Base-by-base conservation (phyloP, 2,329 filamentous ascomycete species). In the Diplodia sapinea region DNA sequence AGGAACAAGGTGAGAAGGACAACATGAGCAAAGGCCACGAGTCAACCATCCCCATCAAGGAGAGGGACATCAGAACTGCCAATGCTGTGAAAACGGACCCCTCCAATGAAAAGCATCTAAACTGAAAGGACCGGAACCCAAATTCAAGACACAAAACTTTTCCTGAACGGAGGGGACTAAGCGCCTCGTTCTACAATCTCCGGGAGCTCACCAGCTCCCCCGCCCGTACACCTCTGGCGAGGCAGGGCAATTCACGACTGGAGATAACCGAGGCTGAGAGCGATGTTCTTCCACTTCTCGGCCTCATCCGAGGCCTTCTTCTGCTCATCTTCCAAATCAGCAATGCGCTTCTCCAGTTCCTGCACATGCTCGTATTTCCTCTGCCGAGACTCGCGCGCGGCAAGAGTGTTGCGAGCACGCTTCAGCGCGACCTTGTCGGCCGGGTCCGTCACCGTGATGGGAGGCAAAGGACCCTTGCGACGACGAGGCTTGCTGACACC, bases 401-500 rank as follows among this genome's bases (percentile, higher is more conserved):
- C 94, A 78, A 96, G 87, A 9, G 93, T 96, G 79, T 97, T 98
- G 72, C 93, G 91, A 62, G 93, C 94, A 78, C 94, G 91, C 88
- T 97, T 97, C 85, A 94, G 87, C 23, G 92, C 93, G n/a, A 91
- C 78, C 11, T 86, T 87, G 74, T 97, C 94, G 51, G 73, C 81
- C 0, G 89, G 87, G 72, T 97, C 92, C 11, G 43, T 50, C 47
- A 93, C 87, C 69, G 90, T 82, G 77, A 97, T 94, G 7, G 90
- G 89, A 70, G 91, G 89, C 66, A 96, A 83, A 70, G 91, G 89
- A 85, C 94, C 94, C 76, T 92, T 89, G 70, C 92, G 91, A 77
- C 91, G 89, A 72, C 91, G 90, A 73, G 90, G 82, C 72, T 79
- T 79, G 75, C 81, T 86, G 66, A 96, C 88, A 69, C 92, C 92